Evolutionary conservation across 306 rosid species (phyloP).

Genomic region (Acacia acuminata): DNA sequence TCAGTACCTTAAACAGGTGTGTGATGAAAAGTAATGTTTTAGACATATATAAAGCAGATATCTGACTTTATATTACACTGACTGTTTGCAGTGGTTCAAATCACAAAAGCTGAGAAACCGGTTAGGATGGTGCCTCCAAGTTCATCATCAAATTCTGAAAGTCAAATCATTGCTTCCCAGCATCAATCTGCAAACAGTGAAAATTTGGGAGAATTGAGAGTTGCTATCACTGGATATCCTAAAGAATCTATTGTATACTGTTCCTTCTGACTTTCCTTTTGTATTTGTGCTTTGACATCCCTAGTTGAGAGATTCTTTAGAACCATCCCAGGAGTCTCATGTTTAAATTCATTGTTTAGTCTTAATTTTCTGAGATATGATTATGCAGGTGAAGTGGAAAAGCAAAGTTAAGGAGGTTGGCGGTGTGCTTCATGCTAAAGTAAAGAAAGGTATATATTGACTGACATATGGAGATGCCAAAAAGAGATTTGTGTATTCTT

Average conservation of each 20-base stretch:
- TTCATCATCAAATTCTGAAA: conserved; percentile 51
- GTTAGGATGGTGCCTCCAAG: conserved; percentile 64
- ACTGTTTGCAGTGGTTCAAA: conserved; percentile 83
- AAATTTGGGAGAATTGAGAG: conserved; percentile 71
- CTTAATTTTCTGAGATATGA: conserved; percentile 30
- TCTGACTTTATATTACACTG: conserved; percentile 30
- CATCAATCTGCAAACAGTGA: conserved; percentile 55
- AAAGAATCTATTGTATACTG: conserved; percentile 59
- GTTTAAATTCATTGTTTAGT: conserved; percentile 25
- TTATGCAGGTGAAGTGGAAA: conserved; percentile 79
- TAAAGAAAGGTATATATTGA: conserved; percentile 68
- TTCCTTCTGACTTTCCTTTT: conserved; percentile 27
- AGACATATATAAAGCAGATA: conserved; percentile 8
- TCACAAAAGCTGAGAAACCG: conserved; percentile 81
- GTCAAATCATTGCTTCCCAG: conserved; percentile 45
- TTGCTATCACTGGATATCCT: conserved; percentile 65
- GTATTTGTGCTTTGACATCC: neutral
- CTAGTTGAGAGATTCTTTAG: neutral
- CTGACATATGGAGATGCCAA: conserved; percentile 18
- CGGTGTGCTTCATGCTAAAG: conserved; percentile 76
- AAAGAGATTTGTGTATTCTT: neutral
- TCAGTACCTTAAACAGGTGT: conserved; percentile 77
- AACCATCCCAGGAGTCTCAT: conserved; percentile 24
- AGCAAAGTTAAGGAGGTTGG: conserved; percentile 61
- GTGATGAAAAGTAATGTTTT: conserved; percentile 14